Evolutionary conservation across 2,329 filamentous ascomycete species (phyloP).

Genomic region (Teratosphaeria destructans): DNA sequence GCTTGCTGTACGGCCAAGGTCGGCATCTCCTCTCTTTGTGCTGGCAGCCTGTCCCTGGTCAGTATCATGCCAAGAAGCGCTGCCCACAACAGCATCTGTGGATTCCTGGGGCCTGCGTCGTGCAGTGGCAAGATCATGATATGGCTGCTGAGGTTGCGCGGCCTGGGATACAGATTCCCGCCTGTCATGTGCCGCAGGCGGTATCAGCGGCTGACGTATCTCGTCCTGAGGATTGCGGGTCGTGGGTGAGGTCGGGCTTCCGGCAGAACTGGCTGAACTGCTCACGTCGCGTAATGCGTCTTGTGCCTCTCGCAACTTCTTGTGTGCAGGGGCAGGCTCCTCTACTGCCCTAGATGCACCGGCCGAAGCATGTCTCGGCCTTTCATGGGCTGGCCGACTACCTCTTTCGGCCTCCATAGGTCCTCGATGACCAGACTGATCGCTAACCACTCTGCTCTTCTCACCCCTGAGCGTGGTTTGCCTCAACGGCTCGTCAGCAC

Average conservation of each 20-base stretch:
- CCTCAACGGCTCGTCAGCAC: constrained; percentile 6
- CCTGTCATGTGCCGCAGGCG: background rate
- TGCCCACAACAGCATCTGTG: background rate
- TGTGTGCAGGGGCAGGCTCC: background rate
- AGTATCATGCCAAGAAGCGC: background rate
- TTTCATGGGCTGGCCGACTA: background rate
- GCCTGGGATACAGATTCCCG: background rate
- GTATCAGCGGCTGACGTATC: background rate
- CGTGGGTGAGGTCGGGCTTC: background rate
- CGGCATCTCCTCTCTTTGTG: background rate
- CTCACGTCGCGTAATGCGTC: background rate
- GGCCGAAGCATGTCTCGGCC: background rate
- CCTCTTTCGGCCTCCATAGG: background rate
- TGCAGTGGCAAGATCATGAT: background rate
- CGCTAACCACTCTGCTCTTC: constrained; percentile 17
- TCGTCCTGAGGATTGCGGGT: background rate
- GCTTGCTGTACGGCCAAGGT: constrained; percentile 2
- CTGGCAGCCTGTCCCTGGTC: background rate
- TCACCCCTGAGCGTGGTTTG: constrained; percentile 13
- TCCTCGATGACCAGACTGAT: constrained; percentile 4
- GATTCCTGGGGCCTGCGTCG: background rate
- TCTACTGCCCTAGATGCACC: background rate
- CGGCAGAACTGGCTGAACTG: background rate
- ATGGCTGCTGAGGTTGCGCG: background rate
- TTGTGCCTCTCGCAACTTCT: background rate